phyloP scores from a whole-genome alignment of 1,284 basidiomycete genomes.

The Boletus smithii region DNA sequence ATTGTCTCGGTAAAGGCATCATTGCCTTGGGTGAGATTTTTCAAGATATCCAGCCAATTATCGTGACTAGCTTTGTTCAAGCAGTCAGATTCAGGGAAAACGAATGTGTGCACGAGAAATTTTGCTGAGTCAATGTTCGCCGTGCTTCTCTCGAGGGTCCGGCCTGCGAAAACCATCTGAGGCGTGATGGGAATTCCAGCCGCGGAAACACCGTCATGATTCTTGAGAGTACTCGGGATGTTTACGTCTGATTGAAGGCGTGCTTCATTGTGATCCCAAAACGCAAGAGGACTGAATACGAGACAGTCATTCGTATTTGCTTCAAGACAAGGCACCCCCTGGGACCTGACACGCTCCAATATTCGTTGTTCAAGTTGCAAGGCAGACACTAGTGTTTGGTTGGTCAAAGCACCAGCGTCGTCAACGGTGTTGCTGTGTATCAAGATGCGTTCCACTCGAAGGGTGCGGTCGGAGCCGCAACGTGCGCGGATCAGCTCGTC shows the following conservation, averaged over 20 bases:
- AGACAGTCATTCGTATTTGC: constrained; percentile 49
- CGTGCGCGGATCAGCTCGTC: constrained; percentile 70
- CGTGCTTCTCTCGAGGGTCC: constrained; percentile 50
- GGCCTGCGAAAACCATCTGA: constrained; percentile 73
- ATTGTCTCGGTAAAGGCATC: constrained; percentile 48
- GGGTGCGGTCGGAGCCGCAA: constrained; percentile 67
- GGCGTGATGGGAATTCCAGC: constrained; percentile 62
- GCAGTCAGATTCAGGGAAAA: constrained; percentile 73
- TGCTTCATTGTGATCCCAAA: constrained; percentile 65
- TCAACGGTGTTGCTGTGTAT: constrained; percentile 55
- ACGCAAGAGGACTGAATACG: constrained; percentile 67
- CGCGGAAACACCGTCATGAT: constrained; percentile 50
- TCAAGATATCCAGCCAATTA: constrained; percentile 58
- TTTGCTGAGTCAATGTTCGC: constrained; percentile 58
- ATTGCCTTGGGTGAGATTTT: constrained; percentile 41
- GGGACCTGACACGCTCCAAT: constrained; percentile 41
- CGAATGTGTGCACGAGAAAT: constrained; percentile 73
- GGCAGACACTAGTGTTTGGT: constrained; percentile 57
- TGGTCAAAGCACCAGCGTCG: constrained; percentile 56
- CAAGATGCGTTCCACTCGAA: constrained; percentile 76
- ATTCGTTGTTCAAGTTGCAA: constrained; percentile 62
- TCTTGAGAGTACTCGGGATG: constrained; percentile 55
- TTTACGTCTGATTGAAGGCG: constrained; percentile 51
- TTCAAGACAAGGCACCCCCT: constrained; percentile 50
- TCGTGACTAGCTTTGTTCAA: constrained; percentile 57